A percentile compares a stretch with the other conserved stretches of the same genome.
Conservation (phyloP, 768 basidiomycete species). For the Lanmaoa pseudosensibilis region DNA sequence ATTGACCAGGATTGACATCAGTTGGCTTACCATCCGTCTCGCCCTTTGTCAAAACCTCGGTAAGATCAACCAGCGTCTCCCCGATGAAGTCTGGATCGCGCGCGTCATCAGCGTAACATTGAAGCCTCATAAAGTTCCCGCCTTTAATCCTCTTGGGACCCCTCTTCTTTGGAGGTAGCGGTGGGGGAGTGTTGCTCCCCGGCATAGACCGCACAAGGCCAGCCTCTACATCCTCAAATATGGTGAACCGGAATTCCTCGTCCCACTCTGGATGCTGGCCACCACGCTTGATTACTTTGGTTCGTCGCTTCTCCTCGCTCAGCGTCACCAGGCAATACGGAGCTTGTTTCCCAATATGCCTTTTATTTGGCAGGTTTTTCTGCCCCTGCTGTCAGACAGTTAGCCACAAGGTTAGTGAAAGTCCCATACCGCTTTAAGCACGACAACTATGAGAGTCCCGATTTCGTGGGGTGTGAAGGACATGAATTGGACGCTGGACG, state of each 20-base stretch:
- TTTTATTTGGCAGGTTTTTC: conserved; percentile 89
- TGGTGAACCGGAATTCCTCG: conserved; percentile 91
- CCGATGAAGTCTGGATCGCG: conserved; percentile 96
- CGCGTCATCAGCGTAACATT: conserved; percentile 93
- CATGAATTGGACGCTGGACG: conserved; percentile 40
- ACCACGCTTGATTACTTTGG: conserved; percentile 92
- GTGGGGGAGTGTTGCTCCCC: conserved; percentile 56
- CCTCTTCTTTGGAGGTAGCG: conserved; percentile 65
- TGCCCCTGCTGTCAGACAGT: conserved; percentile 35
- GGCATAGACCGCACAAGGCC: conserved; percentile 44
- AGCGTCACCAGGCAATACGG: conserved; percentile 85
- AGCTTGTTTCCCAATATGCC: conserved; percentile 95
- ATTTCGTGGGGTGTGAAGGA: conserved; percentile 68
- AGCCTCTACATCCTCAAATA: conserved; percentile 73
- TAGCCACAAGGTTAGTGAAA: conserved; percentile 1
- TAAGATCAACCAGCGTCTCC: conserved; percentile 83
- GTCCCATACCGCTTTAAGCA: conserved; percentile 85
- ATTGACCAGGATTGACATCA: neutral
- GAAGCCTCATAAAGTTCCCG: conserved; percentile 71
- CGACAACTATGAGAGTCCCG: conserved; percentile 90
- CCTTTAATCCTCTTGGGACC: conserved; percentile 58
- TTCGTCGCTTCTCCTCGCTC: conserved; percentile 81
- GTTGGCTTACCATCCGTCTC: conserved; percentile 85
- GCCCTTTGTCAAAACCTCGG: conserved; percentile 88
- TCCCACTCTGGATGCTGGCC: conserved; percentile 99